Evolutionary conservation across 164 flowering plant species (phyloP).

Genomic region (Akebia trifoliata): DNA sequence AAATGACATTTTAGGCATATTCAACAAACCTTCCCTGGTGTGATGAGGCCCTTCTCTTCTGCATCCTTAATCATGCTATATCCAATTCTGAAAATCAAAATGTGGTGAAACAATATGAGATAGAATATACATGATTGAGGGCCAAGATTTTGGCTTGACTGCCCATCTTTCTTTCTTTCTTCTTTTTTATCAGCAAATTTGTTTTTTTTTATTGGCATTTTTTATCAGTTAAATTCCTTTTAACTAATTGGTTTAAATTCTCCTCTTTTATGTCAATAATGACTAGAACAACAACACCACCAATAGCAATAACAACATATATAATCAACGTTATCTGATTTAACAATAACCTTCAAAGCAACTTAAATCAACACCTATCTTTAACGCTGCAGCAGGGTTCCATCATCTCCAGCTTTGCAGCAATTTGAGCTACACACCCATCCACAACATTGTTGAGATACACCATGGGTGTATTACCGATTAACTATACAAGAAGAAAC

Average conservation of each 20-base stretch:
- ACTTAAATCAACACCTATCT: conserved; percentile 40
- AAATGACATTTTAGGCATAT: not conserved
- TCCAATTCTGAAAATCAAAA: conserved; percentile 59
- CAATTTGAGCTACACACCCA: conserved; percentile 85
- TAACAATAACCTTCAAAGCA: too few species aligned
- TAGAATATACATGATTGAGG: not conserved
- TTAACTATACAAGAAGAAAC: conserved; percentile 30
- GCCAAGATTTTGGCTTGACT: not conserved
- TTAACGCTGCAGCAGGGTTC: conserved; percentile 86
- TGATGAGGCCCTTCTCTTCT: conserved; percentile 73
- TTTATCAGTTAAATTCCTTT: too few species aligned
- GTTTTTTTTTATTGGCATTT: too few species aligned
- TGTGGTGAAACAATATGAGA: not conserved
- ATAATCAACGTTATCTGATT: too few species aligned
- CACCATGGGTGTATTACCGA: conserved; percentile 77
- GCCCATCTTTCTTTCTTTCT: not conserved
- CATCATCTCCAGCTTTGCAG: conserved; percentile 80
- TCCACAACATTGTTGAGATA: conserved; percentile 67
- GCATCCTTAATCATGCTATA: conserved; percentile 86
- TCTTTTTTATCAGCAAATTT: too few species aligned
- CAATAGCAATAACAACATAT: too few species aligned
- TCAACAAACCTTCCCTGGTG: conserved; percentile 66
- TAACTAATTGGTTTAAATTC: too few species aligned
- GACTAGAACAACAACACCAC: too few species aligned
- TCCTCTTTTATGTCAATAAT: too few species aligned